Conservation (phyloP, 2,329 filamentous ascomycete species). For the Verticillium klebahnii region DNA sequence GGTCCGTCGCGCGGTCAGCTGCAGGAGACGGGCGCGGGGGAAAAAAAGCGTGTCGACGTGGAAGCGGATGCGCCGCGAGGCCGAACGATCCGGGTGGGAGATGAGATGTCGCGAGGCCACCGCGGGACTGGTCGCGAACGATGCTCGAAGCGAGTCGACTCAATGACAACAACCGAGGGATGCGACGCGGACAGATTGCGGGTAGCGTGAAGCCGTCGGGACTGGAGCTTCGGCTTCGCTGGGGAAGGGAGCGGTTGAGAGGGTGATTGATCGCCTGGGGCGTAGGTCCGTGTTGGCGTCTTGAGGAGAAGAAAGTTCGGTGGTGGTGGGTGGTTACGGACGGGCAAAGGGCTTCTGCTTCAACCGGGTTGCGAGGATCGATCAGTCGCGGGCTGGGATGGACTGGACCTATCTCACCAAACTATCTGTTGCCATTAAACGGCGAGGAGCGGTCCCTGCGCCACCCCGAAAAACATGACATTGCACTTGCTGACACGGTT, state of each 20-base stretch:
- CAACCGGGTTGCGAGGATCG: not conserved
- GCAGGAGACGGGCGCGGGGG: not conserved
- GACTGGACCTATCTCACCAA: not conserved
- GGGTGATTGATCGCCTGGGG: not conserved
- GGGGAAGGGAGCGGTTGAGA: too few species aligned
- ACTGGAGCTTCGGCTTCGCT: not conserved
- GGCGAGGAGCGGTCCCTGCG: not conserved
- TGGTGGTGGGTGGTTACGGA: too few species aligned
- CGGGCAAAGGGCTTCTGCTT: not conserved
- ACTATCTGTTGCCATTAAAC: not conserved
- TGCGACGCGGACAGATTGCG: not conserved
- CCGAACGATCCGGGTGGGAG: not conserved
- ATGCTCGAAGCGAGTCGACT: not conserved
- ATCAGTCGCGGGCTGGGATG: not conserved
- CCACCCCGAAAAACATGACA: conserved; percentile 4
- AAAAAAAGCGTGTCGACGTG: not conserved
- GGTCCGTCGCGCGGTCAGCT: not conserved
- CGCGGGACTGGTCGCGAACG: not conserved
- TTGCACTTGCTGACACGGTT: not conserved
- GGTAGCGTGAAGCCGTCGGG: not conserved
- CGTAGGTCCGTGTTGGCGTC: not conserved
- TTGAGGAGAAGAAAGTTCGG: not conserved
- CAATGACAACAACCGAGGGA: not conserved
- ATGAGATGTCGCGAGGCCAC: not conserved
- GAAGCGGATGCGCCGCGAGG: not conserved